A percentile compares a stretch with the other conserved stretches of the same genome.
Conservation (phyloP, 495 filamentous ascomycete genomes). For the Trypethelium eluteriae region DNA sequence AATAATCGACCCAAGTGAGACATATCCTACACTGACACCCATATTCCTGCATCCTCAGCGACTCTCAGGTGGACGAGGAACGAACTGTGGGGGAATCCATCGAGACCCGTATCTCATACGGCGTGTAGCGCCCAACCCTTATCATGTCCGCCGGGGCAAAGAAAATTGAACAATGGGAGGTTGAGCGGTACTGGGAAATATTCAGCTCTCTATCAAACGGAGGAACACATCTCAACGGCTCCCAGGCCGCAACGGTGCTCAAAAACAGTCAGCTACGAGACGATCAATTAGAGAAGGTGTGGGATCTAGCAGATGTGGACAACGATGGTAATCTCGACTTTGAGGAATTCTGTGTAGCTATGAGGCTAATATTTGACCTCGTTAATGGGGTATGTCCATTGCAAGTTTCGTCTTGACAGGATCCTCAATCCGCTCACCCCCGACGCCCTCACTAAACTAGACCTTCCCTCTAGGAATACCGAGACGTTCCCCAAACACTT, state of each 20-base stretch:
- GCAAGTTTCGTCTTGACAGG: neutral
- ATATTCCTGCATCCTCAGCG: no score
- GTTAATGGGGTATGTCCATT: slow-evolving; percentile 73
- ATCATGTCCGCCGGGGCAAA: slow-evolving; percentile 36
- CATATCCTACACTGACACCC: neutral
- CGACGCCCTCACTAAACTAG: neutral
- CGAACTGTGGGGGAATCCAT: no score
- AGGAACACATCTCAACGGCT: slow-evolving; percentile 75
- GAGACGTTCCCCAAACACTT: slow-evolving; percentile 70
- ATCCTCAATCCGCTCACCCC: neutral
- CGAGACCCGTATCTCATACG: neutral
- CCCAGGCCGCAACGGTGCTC: slow-evolving; percentile 86
- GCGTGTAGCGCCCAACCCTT: neutral
- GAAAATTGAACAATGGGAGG: slow-evolving; percentile 88
- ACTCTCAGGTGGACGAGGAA: no score
- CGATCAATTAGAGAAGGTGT: slow-evolving; percentile 91
- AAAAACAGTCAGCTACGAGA: slow-evolving; percentile 91
- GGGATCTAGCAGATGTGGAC: slow-evolving; percentile 96
- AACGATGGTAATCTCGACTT: slow-evolving; percentile 95
- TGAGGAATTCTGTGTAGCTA: slow-evolving; percentile 98
- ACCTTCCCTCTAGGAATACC: slow-evolving; percentile 57
- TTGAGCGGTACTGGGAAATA: slow-evolving; percentile 99
- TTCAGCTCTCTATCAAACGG: slow-evolving; percentile 80
- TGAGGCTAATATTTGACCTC: slow-evolving; percentile 93
- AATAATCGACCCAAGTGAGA: no score